Evolutionary conservation across 257 asterid species (phyloP).

Genomic region (Solanum dulcamara): DNA sequence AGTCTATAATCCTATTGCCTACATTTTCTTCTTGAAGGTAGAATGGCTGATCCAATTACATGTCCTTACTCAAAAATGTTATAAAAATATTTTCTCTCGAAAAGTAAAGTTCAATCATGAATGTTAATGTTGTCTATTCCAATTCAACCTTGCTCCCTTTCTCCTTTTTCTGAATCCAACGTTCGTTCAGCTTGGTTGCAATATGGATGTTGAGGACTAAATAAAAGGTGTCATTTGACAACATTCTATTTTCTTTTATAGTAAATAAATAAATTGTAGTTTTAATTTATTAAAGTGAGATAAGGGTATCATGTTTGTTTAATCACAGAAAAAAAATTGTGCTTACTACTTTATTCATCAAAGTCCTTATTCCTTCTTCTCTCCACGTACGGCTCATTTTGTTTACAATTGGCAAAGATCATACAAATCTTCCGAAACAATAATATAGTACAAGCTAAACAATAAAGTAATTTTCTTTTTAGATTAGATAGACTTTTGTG

Average conservation of each 20-base stretch:
- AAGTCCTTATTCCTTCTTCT: neutral
- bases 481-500: neutral
- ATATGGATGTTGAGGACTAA: neutral
- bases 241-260: neutral
- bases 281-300: neutral
- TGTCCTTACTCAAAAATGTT: too few species aligned
- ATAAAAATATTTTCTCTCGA: too few species aligned
- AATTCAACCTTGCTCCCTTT: too few species aligned
- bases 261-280: neutral
- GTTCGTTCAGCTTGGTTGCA: too few species aligned
- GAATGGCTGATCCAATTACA: too few species aligned
- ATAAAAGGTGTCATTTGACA: neutral
- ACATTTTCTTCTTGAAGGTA: too few species aligned
- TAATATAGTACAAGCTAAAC: neutral
- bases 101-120: too few species aligned
- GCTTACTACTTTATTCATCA: neutral
- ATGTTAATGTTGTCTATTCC: too few species aligned
- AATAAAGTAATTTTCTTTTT: neutral
- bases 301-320: neutral
- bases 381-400: neutral
- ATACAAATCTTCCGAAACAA: neutral
- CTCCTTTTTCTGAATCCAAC: too few species aligned
- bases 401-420: neutral
- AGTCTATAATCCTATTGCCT: neutral
- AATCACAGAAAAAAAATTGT: neutral